phyloP scores from a whole-genome alignment of 768 basidiomycete species.

The Gautieria morchelliformis region DNA sequence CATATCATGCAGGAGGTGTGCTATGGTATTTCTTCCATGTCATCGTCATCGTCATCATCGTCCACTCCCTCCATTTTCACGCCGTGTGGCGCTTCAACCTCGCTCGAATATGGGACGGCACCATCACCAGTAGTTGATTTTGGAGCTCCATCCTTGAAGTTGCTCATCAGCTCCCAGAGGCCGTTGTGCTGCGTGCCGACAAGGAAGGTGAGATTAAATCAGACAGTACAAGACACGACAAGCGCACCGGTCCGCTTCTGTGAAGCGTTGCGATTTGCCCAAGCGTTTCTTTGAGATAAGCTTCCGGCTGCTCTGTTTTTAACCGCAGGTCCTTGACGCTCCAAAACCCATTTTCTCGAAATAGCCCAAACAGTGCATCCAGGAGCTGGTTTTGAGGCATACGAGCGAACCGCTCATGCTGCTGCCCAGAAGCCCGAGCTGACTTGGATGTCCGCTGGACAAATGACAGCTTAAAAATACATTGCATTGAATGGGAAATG shows the following conservation, averaged over 20 bases:
- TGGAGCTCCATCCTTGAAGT: slow-evolving; percentile 57
- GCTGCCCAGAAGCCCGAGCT: slow-evolving; percentile 40
- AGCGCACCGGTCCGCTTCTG: slow-evolving; percentile 41
- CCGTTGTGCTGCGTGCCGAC: slow-evolving; percentile 50
- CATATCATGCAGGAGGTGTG: no score
- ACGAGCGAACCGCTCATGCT: slow-evolving; percentile 83
- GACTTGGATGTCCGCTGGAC: slow-evolving; percentile 30
- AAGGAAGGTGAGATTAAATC: neutral
- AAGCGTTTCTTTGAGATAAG: slow-evolving; percentile 77
- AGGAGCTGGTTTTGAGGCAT: slow-evolving; percentile 83
- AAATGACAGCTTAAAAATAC: neutral
- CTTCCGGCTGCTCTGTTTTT: slow-evolving; percentile 78
- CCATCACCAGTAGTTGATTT: slow-evolving; percentile 15
- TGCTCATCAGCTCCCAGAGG: slow-evolving; percentile 69
- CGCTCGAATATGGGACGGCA: slow-evolving; percentile 19
- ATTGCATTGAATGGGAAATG: neutral
- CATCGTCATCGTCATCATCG: no score
- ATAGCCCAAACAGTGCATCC: slow-evolving; percentile 71
- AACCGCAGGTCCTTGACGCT: slow-evolving; percentile 66
- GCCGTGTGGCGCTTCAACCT: slow-evolving; percentile 21
- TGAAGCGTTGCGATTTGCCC: slow-evolving; percentile 67
- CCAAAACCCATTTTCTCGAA: slow-evolving; percentile 77
- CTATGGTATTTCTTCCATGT: slow-evolving; percentile 52
- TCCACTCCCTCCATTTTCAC: no score
- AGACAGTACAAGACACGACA: neutral